Conservation (phyloP, 2,329 filamentous ascomycete species). For the Penicillium rolfsii region DNA sequence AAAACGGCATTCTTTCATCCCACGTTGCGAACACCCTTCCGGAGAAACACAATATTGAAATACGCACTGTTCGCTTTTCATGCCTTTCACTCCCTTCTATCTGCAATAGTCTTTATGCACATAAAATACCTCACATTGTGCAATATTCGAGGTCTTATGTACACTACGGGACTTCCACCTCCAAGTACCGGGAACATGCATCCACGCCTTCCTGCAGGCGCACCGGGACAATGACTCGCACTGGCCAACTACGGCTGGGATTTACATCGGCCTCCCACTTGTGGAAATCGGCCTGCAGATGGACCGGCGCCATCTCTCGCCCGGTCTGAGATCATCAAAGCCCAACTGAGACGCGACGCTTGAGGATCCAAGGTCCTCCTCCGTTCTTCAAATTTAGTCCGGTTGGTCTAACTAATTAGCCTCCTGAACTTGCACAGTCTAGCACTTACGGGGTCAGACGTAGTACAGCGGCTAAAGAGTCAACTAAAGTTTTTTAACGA, state of each 20-base stretch:
- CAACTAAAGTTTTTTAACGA: not conserved
- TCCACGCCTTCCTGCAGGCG: not conserved
- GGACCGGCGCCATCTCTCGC: not conserved
- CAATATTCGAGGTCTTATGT: not conserved
- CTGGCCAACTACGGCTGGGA: not conserved
- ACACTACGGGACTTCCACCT: not conserved
- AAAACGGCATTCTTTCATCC: not conserved
- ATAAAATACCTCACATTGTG: not conserved
- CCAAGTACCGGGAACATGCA: slow-evolving; percentile 1
- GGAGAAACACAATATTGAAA: not conserved
- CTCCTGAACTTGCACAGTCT: not conserved
- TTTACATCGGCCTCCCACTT: not conserved
- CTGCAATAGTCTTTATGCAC: not conserved
- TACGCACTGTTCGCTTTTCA: not conserved
- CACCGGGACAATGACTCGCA: not conserved
- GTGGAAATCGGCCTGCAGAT: not conserved
- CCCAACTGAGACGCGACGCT: not conserved
- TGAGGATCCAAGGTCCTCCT: not conserved
- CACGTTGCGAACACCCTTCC: not conserved
- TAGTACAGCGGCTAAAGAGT: not conserved
- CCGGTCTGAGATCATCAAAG: slow-evolving; percentile 1
- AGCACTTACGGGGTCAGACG: not conserved
- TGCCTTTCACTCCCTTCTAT: not conserved
- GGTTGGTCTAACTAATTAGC: not conserved
- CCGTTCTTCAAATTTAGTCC: not conserved